Conservation (phyloP, 768 basidiomycete genomes). For the Pisolithus marmoratus region DNA sequence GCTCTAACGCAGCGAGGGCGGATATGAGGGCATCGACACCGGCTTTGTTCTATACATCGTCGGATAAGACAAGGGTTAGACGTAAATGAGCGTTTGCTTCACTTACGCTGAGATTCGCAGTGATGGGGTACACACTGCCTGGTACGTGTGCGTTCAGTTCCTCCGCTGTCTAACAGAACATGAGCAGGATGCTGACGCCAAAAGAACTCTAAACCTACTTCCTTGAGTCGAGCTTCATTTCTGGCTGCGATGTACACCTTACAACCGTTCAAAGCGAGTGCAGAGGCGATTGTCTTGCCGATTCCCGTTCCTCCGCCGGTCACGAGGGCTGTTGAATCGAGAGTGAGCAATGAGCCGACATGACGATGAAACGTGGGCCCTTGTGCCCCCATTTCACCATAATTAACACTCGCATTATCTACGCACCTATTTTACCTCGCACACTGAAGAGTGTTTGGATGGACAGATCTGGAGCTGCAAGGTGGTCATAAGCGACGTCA, state of each 20-base stretch:
- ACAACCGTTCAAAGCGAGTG: constrained; percentile 80
- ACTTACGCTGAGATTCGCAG: constrained; percentile 68
- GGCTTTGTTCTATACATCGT: constrained; percentile 53
- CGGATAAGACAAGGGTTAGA: not conserved
- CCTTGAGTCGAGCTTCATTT: constrained; percentile 72
- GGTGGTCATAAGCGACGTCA: not conserved
- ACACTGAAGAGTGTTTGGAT: constrained; percentile 51
- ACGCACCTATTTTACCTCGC: constrained; percentile 56
- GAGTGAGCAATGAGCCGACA: not conserved
- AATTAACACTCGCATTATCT: not conserved
- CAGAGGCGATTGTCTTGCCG: constrained; percentile 78
- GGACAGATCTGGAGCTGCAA: constrained; percentile 36
- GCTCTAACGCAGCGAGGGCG: constrained; percentile 63
- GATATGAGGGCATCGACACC: constrained; percentile 71
- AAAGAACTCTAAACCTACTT: constrained; percentile 37
- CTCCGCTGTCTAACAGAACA: constrained; percentile 37
- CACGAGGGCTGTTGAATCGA: constrained; percentile 50
- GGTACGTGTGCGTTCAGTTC: constrained; percentile 57
- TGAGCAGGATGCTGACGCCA: too few species aligned
- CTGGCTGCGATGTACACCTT: constrained; percentile 87
- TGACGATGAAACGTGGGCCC: not conserved
- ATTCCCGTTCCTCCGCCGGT: constrained; percentile 84
- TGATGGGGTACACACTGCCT: constrained; percentile 65
- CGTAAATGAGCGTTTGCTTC: not conserved
- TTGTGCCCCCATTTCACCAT: not conserved